These are phyloP conservation scores for Rauvolfia tetraphylla DNA, from an alignment of 257 asterid genomes.

Conservation along the genomic window DNA sequence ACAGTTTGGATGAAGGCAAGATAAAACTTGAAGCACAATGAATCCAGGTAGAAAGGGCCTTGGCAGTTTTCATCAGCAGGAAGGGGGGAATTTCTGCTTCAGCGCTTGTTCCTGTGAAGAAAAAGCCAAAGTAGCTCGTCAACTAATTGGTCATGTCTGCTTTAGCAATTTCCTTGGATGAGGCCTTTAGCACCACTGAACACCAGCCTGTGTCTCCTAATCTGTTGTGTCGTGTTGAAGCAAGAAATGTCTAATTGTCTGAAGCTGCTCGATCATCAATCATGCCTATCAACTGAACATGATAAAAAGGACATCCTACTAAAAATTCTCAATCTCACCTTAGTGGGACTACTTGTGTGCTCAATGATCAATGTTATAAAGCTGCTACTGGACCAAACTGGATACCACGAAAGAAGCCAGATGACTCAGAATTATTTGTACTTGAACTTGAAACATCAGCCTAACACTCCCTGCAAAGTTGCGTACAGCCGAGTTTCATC, in stretches of 20 bases:
- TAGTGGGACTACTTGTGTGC: constrained; percentile 44
- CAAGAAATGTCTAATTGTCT: constrained; percentile 42
- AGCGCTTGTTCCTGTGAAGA: too few relatives aligned
- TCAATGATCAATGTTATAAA: constrained; percentile 25
- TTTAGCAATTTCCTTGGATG: constrained; percentile 45
- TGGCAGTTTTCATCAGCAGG: too few relatives aligned
- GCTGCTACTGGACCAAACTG: constrained; percentile 20
- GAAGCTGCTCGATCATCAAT: constrained; percentile 23
- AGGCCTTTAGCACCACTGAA: constrained; percentile 54
- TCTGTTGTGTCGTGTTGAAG: constrained; percentile 39
- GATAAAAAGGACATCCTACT: constrained; percentile 24
- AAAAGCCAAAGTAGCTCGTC: constrained; percentile 35
- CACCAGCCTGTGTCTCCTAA: constrained; percentile 41
- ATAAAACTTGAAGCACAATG: too few relatives aligned
- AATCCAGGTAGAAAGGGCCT: too few relatives aligned
- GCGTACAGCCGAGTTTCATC: too few relatives aligned
- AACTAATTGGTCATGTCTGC: constrained; percentile 58
- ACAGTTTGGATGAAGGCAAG: too few relatives aligned
- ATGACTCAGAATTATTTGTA: constrained; percentile 41
- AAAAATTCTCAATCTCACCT: constrained; percentile 29
- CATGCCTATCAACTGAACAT: constrained; percentile 13
- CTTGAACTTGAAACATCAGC: constrained; percentile 42
- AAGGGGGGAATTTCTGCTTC: too few relatives aligned
- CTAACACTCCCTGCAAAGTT: too few relatives aligned
- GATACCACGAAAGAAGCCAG: constrained; percentile 25